Percentiles rank a stretch among this genome's conserved stretches.
Evolutionary conservation across 1,284 basidiomycete species (phyloP).

Genomic region (Cutaneotrichosporon dermatis): DNA sequence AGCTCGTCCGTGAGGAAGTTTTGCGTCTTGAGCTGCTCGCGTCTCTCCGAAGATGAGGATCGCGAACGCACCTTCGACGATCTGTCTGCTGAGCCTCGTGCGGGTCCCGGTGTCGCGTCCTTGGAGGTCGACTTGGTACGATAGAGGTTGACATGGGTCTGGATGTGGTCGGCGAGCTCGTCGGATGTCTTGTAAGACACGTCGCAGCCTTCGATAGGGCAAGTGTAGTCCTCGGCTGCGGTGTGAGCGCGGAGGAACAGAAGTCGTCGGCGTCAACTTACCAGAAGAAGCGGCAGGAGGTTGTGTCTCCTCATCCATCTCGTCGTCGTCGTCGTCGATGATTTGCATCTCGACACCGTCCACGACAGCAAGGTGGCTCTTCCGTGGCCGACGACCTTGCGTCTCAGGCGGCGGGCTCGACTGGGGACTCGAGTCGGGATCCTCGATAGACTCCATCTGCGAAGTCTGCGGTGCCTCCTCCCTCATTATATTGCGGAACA

Average conservation of each 20-base stretch:
- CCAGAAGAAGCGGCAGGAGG: background rate
- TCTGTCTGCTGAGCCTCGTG: no score
- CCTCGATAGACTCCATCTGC: constrained; percentile 6
- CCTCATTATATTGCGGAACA: constrained; percentile 8
- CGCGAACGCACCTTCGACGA: no score
- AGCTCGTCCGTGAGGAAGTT: background rate
- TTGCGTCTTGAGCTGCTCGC: no score
- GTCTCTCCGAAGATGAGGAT: no score
- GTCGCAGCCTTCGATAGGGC: background rate
- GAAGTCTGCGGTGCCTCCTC: background rate
- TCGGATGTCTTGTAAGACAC: background rate
- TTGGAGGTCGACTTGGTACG: background rate
- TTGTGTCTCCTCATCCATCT: constrained; percentile 7
- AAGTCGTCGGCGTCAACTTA: background rate
- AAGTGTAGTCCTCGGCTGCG: background rate
- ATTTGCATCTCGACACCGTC: constrained; percentile 17
- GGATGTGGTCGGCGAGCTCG: constrained; percentile 5
- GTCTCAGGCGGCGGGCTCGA: constrained; percentile 5
- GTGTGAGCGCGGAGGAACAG: no score
- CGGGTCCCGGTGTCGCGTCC: no score
- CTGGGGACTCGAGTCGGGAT: constrained; percentile 7
- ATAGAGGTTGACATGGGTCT: constrained; percentile 4
- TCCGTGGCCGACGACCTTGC: background rate
- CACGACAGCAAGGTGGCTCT: constrained; percentile 5
- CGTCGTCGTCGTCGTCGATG: constrained; percentile 7